Percentiles rank a stretch among this genome's conserved stretches.
Conservation (phyloP, 257 asterid genomes). For the Fraxinus anomala region DNA sequence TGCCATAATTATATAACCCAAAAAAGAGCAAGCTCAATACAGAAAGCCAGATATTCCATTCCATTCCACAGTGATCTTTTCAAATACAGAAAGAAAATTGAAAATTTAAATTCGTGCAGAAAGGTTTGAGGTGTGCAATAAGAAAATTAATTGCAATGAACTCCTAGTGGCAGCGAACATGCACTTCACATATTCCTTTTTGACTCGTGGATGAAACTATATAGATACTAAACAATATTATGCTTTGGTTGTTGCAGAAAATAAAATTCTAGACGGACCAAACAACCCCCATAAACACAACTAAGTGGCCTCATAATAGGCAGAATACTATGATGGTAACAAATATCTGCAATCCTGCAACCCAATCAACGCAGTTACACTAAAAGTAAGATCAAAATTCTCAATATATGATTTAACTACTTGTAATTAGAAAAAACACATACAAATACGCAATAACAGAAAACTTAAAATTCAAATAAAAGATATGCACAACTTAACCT, state of each 20-base stretch:
- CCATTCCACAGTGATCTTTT: neutral
- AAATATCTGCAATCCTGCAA: neutral
- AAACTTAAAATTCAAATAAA: conserved; percentile 15
- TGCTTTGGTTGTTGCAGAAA: neutral
- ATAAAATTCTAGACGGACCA: neutral
- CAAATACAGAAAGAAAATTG: neutral
- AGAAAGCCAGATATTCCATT: neutral
- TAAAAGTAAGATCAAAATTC: conserved; percentile 9
- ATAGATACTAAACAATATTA: neutral
- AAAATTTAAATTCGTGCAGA: neutral
- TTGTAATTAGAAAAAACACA: conserved; percentile 5
- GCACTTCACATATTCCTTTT: neutral
- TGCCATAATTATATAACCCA: neutral
- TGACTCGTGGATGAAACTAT: neutral
- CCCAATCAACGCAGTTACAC: neutral
- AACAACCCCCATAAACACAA: neutral
- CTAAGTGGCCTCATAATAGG: neutral
- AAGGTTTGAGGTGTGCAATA: neutral
- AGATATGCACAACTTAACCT: conserved; percentile 52
- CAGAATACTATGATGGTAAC: neutral
- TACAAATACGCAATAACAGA: neutral
- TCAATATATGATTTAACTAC: neutral
- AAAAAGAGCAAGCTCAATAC: conserved; percentile 16
- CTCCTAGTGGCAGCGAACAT: neutral
- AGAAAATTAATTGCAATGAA: neutral